Evolutionary conservation across 1,284 basidiomycete species (phyloP).

Genomic region (Phaffia rhodozyma): DNA sequence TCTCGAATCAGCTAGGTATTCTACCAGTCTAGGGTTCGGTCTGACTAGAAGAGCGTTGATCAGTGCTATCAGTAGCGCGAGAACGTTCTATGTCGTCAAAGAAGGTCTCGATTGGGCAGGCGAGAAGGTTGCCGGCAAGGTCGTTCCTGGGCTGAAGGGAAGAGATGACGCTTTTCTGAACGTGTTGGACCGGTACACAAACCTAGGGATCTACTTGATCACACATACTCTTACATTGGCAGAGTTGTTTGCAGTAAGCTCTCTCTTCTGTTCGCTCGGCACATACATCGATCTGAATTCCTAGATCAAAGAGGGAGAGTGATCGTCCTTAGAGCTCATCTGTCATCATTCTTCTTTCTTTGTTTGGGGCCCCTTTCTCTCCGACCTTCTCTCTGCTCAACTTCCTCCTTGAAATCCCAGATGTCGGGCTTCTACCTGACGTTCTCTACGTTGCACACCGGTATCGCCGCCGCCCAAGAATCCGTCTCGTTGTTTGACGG

Average conservation of each 20-base stretch:
- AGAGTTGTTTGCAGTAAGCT: conserved; percentile 37
- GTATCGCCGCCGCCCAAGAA: conserved; percentile 38
- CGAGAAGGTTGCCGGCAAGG: background rate
- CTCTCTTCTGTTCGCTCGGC: background rate
- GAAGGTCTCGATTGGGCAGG: conserved; percentile 18
- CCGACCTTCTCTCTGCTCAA: background rate
- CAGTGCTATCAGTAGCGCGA: conserved; percentile 34
- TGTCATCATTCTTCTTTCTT: background rate
- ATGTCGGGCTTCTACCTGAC: conserved; percentile 42
- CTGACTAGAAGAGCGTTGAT: conserved; percentile 35
- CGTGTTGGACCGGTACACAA: conserved; percentile 41
- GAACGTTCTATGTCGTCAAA: conserved; percentile 31
- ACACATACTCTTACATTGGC: conserved; percentile 42
- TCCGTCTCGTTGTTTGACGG: conserved; percentile 41
- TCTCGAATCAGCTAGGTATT: conserved; percentile 30
- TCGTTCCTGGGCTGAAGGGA: background rate
- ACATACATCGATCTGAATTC: background rate
- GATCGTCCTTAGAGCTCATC: background rate
- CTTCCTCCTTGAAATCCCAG: background rate
- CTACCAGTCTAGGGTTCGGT: conserved; percentile 24
- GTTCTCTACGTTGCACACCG: conserved; percentile 30
- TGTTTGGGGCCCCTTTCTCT: background rate
- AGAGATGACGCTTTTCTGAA: conserved; percentile 31
- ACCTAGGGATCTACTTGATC: conserved; percentile 41
- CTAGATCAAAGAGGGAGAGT: background rate